Evolutionary conservation across 2,329 filamentous ascomycete species (phyloP).

Genomic region (Trichoderma pleuroti): DNA sequence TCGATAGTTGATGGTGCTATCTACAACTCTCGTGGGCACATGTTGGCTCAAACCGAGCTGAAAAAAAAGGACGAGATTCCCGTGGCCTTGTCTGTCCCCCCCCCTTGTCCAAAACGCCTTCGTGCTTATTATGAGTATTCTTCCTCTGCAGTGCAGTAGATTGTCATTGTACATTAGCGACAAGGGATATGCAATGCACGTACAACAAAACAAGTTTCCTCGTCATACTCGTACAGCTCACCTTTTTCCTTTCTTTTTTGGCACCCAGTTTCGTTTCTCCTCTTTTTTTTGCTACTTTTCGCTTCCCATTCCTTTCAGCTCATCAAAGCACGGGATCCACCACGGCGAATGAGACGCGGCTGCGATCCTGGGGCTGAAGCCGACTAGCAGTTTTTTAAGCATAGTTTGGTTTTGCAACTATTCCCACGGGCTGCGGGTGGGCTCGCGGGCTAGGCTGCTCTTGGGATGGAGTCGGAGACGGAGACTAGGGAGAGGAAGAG

Average conservation of each 20-base stretch:
- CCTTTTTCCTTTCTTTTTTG: not conserved
- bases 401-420: not conserved
- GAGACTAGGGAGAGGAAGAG: not conserved
- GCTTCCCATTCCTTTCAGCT: conserved; percentile 11
- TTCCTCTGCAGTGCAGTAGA: not conserved
- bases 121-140: not conserved
- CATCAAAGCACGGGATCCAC: conserved; percentile 8
- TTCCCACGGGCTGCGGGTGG: conserved; percentile 5
- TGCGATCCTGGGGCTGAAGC: not conserved
- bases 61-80: not conserved
- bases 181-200: not conserved
- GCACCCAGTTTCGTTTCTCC: not conserved
- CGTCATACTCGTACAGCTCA: not conserved
- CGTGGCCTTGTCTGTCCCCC: not conserved
- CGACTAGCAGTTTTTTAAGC: conserved; percentile 3
- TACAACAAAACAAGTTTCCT: not conserved
- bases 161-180: not conserved
- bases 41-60: not conserved
- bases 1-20: not conserved
- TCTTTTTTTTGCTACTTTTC: not conserved
- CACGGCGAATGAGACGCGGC: conserved; percentile 13
- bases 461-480: not conserved
- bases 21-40: not conserved
- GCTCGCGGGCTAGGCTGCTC: not conserved
- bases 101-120: not conserved